Base-by-base conservation (phyloP, 2,329 filamentous ascomycete species). In the Bisporella sp. region DNA sequence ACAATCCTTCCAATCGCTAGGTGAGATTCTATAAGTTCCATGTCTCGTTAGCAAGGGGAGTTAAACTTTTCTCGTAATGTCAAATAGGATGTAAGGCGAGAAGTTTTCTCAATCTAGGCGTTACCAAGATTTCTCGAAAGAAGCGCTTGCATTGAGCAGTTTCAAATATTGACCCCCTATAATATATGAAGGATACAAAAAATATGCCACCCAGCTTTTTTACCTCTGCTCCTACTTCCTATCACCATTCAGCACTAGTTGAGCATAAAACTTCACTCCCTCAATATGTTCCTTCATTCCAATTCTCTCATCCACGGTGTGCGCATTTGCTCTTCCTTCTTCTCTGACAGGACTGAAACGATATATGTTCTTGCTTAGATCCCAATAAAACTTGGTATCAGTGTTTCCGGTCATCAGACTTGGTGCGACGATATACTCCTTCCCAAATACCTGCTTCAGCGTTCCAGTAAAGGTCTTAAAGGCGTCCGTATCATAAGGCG, bases 221-320 rank as follows among this genome's bases (percentile, higher is more conserved):
- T 21, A 21, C 21, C 21, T 21, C 21, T 3, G 21, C 21, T 21
- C 21, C 35, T 46, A 40, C 45, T 37, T 28, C 31, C 56, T 40
- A 57, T 57, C 48, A 5, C 55, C 52, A 41, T 60, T 60, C 46
- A 60, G 21, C 12, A 60, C 55, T 29, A 60, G 43, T 41, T 59
- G 57, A 1, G 52, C 48, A 49, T 71, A 71, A 46, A 71, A 69
- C 13, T 61, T 62, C 9, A 69, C 59, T 2, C 64, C 61, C 54
- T 71, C 68, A 52, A 71, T 49, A 51, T 71, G 69, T 9, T 62
- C 58, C 7, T 64, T 60, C 68, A 71, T 70, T 28, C 69, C 64
- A 37, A 70, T 56, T 8, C 62, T 57, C 53, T 71, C 69, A 53
- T 71, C 64, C 28, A 71, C 67, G 0, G 69, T 71, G 50, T 71